These are phyloP conservation scores for Mycena latifolia DNA, from an alignment of 768 basidiomycete genomes.

Conservation along the genomic window DNA sequence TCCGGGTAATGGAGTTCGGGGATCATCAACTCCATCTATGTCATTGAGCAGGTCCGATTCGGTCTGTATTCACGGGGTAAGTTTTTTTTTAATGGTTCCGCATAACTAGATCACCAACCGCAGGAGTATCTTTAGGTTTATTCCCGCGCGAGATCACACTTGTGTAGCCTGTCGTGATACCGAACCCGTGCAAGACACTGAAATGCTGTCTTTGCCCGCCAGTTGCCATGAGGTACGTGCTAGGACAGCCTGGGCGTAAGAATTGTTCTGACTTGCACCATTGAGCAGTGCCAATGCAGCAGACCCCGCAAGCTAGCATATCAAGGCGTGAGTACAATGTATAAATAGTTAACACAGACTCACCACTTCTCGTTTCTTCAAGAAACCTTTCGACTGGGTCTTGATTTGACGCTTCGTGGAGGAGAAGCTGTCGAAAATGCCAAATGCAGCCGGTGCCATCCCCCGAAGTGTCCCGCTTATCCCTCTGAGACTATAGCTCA, in stretches of 20 bases:
- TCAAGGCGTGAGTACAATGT: too few relatives aligned
- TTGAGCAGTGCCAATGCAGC: background rate
- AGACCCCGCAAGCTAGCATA: background rate
- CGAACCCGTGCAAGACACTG: background rate
- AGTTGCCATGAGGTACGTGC: conserved; percentile 11
- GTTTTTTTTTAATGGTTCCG: too few relatives aligned
- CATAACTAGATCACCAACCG: too few relatives aligned
- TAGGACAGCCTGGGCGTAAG: conserved; percentile 1
- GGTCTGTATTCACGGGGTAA: too few relatives aligned
- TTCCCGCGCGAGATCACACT: background rate
- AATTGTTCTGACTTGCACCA: conserved; percentile 3
- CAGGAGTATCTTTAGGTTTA: too few relatives aligned
- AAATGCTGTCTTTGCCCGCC: background rate
- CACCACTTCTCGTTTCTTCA: conserved; percentile 7
- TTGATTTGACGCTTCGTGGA: conserved; percentile 4
- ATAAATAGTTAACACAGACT: background rate
- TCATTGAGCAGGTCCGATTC: too few relatives aligned
- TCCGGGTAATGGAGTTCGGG: too few relatives aligned
- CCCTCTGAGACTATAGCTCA: background rate
- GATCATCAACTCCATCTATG: too few relatives aligned
- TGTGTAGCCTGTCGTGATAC: background rate
- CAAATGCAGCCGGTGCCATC: background rate
- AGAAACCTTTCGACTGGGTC: background rate
- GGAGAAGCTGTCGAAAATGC: background rate
- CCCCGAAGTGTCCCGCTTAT: background rate